Evolutionary conservation across 345 rosid species (phyloP), one percentile per base, ranked within the genome.

Genomic region (Pugionium dolabratum): DNA sequence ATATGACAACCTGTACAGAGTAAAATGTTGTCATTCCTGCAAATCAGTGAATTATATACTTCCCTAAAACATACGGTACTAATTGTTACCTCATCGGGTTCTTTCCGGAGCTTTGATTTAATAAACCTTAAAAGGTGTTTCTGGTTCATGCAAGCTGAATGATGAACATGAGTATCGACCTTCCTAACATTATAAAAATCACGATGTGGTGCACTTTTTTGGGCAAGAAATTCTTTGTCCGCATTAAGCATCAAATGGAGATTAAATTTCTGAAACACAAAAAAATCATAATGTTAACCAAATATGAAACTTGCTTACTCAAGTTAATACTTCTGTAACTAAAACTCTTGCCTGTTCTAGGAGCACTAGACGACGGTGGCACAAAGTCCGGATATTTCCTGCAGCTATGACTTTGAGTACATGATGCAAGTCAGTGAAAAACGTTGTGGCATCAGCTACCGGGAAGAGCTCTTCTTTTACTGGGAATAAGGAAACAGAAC

Each of bases 101-200:
- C 99, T 76, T 91, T 89, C 79, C 91, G 76, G 81, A 91, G 82
- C 74, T 95, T 95, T 5, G 99, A 95, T 86, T 95, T 95, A 56
- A 95, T 95, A 79, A 95, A 95, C 85, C 97, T 84, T 71, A 95
- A 73, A 60, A 95, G 96, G 76, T 95, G 99, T 71, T 95, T 95
- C 86, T 91, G 99, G 85, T 91, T 91, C 99, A 91, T 95, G 75
- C 99, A 95, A 26, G 99, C 99, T 7, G 99, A 95, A 69, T 95
- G 98, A 75, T 95, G 99, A 59, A 95, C 95, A 72, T 95, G 98
- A 2, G 98, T 95, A 79, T 95, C 99, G 54, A 95, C 99, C 81
- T 95, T 95, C 74, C 99, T 87, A 25, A 95, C 97, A 46, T 95
- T 95, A 71, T 95, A 95, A 47, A 95, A 95, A 79, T 95, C 99